Conservation (phyloP, 352 stramenopile species). For the Phytophthora pisi region DNA sequence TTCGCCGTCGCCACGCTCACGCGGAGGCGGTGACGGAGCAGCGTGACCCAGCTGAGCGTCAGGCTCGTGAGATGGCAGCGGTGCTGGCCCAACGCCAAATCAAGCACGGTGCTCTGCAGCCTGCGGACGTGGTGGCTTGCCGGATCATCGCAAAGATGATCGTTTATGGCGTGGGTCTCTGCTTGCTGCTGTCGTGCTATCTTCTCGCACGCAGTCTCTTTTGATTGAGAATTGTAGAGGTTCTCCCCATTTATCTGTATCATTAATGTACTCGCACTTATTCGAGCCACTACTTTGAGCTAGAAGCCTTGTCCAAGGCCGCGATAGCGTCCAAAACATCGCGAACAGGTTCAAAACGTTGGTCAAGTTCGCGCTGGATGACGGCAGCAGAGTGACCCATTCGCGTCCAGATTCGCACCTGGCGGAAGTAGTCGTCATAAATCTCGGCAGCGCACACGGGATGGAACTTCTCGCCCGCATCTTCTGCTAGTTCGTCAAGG, state of each 20-base stretch:
- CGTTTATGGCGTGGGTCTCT: slow-evolving; percentile 41
- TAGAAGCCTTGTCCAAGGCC: slow-evolving; percentile 21
- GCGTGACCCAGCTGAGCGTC: slow-evolving; percentile 47
- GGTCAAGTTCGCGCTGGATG: slow-evolving; percentile 62
- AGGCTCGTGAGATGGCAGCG: slow-evolving; percentile 56
- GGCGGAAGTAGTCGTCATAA: slow-evolving; percentile 77
- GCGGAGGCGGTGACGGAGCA: slow-evolving; percentile 29
- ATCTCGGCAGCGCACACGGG: slow-evolving; percentile 71
- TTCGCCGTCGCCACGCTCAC: slow-evolving; percentile 60
- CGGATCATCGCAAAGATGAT: slow-evolving; percentile 56
- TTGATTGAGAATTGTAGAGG: slow-evolving; percentile 23
- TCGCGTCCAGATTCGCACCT: slow-evolving; percentile 72
- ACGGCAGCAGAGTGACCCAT: slow-evolving; percentile 60
- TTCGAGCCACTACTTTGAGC: background rate
- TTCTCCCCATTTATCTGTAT: slow-evolving; percentile 12
- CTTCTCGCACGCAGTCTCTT: slow-evolving; percentile 30
- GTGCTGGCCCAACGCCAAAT: slow-evolving; percentile 53
- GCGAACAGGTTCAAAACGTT: slow-evolving; percentile 51
- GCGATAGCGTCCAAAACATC: slow-evolving; percentile 49
- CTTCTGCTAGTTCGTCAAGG: slow-evolving; percentile 55
- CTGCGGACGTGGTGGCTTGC: slow-evolving; percentile 50
- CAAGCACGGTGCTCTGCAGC: slow-evolving; percentile 41
- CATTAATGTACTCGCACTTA: slow-evolving; percentile 7
- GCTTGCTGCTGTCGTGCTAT: slow-evolving; percentile 44
- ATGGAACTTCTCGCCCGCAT: slow-evolving; percentile 58